Percentiles rank a stretch among this genome's conserved stretches.
These are phyloP conservation scores for Cicer pinnatifidum DNA, from an alignment of 306 rosid species.

Conservation along the genomic window DNA sequence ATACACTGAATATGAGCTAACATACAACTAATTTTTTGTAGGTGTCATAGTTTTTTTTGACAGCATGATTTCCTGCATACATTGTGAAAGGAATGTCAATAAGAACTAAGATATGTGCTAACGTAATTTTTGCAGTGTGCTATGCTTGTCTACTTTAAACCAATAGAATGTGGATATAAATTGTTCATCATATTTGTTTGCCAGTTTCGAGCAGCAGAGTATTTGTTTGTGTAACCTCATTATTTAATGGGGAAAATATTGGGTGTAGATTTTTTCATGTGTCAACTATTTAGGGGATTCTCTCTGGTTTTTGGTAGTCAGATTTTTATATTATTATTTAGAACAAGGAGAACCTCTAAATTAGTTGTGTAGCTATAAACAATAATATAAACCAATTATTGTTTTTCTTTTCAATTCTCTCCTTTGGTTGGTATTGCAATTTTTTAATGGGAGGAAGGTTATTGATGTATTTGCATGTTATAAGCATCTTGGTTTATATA, in stretches of 20 bases:
- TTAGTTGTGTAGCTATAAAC: slow-evolving; percentile 12
- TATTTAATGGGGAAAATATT: slow-evolving; percentile 4
- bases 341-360: slow-evolving; percentile 7
- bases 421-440: neutral
- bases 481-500: neutral
- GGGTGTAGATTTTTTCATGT: neutral
- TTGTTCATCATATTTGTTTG: slow-evolving; percentile 19
- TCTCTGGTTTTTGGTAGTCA: slow-evolving; percentile 24
- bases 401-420: neutral
- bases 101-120: neutral
- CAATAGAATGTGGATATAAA: slow-evolving; percentile 8
- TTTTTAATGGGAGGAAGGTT: neutral
- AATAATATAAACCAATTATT: neutral
- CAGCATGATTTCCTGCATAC: slow-evolving; percentile 22
- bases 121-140: slow-evolving; percentile 7
- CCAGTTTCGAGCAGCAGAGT: slow-evolving; percentile 3
- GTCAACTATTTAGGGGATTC: slow-evolving; percentile 25
- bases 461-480: slow-evolving; percentile 33
- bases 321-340: slow-evolving; percentile 2
- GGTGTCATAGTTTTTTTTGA: neutral
- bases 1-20: slow-evolving; percentile 8
- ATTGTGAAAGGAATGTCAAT: slow-evolving; percentile 6
- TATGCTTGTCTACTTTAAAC: slow-evolving; percentile 12
- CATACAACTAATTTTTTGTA: neutral
- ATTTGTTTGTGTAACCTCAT: slow-evolving; percentile 5